A percentile compares a stretch with the other conserved stretches of the same genome.
Evolutionary conservation across 2,329 filamentous ascomycete species (phyloP).

Genomic region (Bipolaris bicolor): DNA sequence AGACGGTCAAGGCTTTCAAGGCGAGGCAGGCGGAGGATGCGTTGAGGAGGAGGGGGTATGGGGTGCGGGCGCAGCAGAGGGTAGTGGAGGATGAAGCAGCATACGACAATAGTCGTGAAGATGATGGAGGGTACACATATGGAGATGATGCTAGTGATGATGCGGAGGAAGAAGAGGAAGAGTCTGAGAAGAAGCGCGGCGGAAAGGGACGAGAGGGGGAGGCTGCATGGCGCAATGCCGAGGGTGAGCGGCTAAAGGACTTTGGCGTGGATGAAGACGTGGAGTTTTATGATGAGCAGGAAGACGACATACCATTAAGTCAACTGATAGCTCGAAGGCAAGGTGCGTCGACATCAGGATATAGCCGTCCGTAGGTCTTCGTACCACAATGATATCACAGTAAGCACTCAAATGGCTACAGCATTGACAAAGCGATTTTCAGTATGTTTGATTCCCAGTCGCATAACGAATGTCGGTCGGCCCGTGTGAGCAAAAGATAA

Average conservation of each 20-base stretch:
- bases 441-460: neutral
- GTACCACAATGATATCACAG: neutral
- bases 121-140: slow-evolving; percentile 30
- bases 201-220: slow-evolving; percentile 53
- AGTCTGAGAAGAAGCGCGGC: slow-evolving; percentile 17
- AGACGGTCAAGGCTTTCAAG: slow-evolving; percentile 61
- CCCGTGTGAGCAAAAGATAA: slow-evolving; percentile 27
- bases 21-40: slow-evolving; percentile 61
- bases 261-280: slow-evolving; percentile 81
- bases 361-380: slow-evolving; percentile 4
- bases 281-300: slow-evolving; percentile 69
- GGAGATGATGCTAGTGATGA: slow-evolving; percentile 28
- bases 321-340: slow-evolving; percentile 61
- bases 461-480: slow-evolving; percentile 20
- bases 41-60: slow-evolving; percentile 51
- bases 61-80: slow-evolving; percentile 48
- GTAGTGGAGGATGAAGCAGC: slow-evolving; percentile 6
- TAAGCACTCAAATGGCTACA: neutral
- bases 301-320: slow-evolving; percentile 72
- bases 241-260: slow-evolving; percentile 75
- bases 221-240: slow-evolving; percentile 73
- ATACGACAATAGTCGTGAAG: neutral
- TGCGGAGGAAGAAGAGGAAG: slow-evolving; percentile 21
- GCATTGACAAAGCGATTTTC: neutral
- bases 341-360: slow-evolving; percentile 10